These are phyloP conservation scores for Plectosphaerella cucumerina DNA, from an alignment of 2,329 filamentous ascomycete genomes.

Conservation along the genomic window DNA sequence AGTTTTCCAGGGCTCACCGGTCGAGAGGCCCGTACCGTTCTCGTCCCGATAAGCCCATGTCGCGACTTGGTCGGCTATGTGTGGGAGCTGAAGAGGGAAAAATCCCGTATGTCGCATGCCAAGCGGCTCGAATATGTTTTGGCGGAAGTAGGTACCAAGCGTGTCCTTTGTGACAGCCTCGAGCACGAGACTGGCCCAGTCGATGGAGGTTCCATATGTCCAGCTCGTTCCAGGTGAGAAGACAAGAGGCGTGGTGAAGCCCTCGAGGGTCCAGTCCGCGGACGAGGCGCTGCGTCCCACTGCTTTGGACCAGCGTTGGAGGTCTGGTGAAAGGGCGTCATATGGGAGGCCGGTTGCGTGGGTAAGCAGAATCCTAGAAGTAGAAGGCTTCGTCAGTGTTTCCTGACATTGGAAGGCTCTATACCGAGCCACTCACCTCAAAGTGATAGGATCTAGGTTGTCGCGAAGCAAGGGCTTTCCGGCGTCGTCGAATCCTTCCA, in stretches of 20 bases:
- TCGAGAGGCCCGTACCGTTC: constrained; percentile 13
- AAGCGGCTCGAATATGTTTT: constrained; percentile 30
- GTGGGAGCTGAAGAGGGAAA: constrained; percentile 23
- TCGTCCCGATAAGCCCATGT: constrained; percentile 15
- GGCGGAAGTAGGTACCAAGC: constrained; percentile 32
- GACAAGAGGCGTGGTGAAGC: constrained; percentile 36
- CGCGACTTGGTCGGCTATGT: constrained; percentile 16
- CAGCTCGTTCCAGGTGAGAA: constrained; percentile 43
- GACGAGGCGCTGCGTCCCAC: constrained; percentile 26
- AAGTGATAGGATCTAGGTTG: constrained; percentile 31
- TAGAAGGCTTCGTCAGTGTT: background rate
- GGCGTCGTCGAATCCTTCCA: constrained; percentile 29
- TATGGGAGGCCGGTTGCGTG: constrained; percentile 46
- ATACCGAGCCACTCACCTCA: constrained; percentile 21
- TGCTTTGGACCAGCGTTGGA: constrained; percentile 33
- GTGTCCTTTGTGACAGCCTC: constrained; percentile 31
- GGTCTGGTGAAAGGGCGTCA: constrained; percentile 33
- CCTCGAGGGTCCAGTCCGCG: constrained; percentile 26
- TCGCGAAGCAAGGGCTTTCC: constrained; percentile 31
- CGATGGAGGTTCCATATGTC: constrained; percentile 41
- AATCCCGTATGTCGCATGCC: constrained; percentile 32
- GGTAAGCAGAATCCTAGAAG: constrained; percentile 35
- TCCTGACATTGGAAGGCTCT: no score
- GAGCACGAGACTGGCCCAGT: constrained; percentile 43
- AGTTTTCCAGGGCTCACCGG: constrained; percentile 14